Percentiles rank a stretch among this genome's conserved stretches.
phyloP scores from a whole-genome alignment of 345 rosid species.

The Bruguiera sexangula region DNA sequence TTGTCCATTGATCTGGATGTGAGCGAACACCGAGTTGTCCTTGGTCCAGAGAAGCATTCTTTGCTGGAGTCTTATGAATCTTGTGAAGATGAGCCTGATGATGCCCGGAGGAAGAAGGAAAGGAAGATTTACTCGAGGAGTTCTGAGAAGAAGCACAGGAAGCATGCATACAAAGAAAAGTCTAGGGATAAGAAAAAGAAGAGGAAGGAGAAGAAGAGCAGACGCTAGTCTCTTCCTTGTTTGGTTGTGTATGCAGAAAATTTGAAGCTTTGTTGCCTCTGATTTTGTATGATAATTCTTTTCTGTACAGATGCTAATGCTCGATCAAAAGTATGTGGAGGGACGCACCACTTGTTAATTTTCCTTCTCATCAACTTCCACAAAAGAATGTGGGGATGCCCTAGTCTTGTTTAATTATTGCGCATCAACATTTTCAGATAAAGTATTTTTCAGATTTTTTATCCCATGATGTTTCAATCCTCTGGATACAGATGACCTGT shows the following conservation, averaged over 20 bases:
- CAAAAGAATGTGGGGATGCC: too few relatives aligned
- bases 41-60: constrained; percentile 59
- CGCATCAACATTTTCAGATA: too few relatives aligned
- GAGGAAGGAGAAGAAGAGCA: constrained; percentile 38
- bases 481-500: too few relatives aligned
- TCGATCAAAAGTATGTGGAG: neutral
- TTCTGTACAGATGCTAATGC: neutral
- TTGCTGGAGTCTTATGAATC: constrained; percentile 25
- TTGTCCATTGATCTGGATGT: constrained; percentile 20
- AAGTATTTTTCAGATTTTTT: too few relatives aligned
- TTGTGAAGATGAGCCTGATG: constrained; percentile 35
- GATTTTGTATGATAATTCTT: constrained; percentile 2
- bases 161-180: constrained; percentile 45
- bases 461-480: too few relatives aligned
- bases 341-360: too few relatives aligned
- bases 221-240: constrained; percentile 12
- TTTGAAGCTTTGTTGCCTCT: neutral
- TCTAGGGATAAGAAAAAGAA: constrained; percentile 39
- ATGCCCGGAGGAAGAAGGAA: constrained; percentile 29
- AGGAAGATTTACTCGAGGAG: constrained; percentile 32
- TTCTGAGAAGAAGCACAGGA: constrained; percentile 43
- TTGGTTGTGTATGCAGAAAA: neutral
- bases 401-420: too few relatives aligned
- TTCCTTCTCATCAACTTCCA: too few relatives aligned
- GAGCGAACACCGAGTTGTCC: constrained; percentile 25